Percentiles rank a stretch among this genome's conserved stretches.
Conservation (phyloP, 495 filamentous ascomycete genomes). For the Penicillium manginii region DNA sequence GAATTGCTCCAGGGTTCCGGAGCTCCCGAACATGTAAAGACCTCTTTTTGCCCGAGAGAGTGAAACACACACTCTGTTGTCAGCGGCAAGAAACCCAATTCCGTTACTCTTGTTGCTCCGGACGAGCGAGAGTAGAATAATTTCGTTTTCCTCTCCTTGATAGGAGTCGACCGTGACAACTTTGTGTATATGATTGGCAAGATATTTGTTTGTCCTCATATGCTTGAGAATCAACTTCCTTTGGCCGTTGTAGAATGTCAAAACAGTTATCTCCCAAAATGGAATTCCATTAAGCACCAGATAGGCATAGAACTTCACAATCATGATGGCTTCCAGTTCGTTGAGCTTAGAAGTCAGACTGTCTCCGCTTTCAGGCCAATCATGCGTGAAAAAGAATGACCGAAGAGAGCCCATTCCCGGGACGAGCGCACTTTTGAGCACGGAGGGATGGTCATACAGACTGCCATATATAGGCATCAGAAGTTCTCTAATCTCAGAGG, state of each 20-base stretch:
- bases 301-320: slow-evolving; percentile 72
- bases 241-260: slow-evolving; percentile 94
- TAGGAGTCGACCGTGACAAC: slow-evolving; percentile 90
- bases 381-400: slow-evolving; percentile 74
- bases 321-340: slow-evolving; percentile 74
- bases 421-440: slow-evolving; percentile 61
- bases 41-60: slow-evolving; percentile 84
- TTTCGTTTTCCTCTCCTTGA: slow-evolving; percentile 92
- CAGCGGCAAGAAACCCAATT: slow-evolving; percentile 73
- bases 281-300: slow-evolving; percentile 68
- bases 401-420: slow-evolving; percentile 78
- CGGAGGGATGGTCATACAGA: slow-evolving; percentile 71
- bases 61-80: slow-evolving; percentile 85
- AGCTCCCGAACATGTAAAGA: slow-evolving; percentile 88
- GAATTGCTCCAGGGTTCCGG: slow-evolving; percentile 46
- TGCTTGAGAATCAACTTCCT: slow-evolving; percentile 61
- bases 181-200: slow-evolving; percentile 58
- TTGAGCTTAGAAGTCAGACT: slow-evolving; percentile 73
- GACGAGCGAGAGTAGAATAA: slow-evolving; percentile 83
- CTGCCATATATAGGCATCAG: slow-evolving; percentile 68
- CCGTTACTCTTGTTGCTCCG: slow-evolving; percentile 60
- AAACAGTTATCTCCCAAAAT: slow-evolving; percentile 69
- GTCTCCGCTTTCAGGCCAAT: slow-evolving; percentile 67
- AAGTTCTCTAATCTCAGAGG: slow-evolving; percentile 67
- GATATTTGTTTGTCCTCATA: slow-evolving; percentile 53